Evolutionary conservation across 75 land plant genomes (phyloP).

Genomic region (Ceratopteris richardii): DNA sequence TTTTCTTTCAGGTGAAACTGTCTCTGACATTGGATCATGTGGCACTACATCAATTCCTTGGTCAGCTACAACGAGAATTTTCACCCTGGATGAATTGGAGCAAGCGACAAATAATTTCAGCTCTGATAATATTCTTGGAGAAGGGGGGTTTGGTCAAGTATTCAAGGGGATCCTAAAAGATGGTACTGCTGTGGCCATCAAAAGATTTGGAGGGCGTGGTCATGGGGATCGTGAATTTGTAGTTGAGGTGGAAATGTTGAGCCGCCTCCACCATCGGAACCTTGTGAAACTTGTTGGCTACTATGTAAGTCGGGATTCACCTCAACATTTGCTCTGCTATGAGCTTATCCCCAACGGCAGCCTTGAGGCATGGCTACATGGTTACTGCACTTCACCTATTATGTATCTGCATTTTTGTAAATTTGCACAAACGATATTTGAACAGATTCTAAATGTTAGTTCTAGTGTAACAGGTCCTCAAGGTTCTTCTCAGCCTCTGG

Average conservation of each 20-base stretch:
- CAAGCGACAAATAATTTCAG: constrained; percentile 92
- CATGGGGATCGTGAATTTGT: constrained; percentile 90
- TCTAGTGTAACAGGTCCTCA: constrained; percentile 60
- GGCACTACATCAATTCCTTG: constrained; percentile 28
- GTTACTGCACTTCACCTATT: too few species aligned
- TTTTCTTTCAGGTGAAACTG: constrained; percentile 7
- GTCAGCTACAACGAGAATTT: constrained; percentile 58
- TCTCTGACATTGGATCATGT: constrained; percentile 18
- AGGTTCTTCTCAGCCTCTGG: constrained; percentile 65
- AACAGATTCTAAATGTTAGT: too few species aligned
- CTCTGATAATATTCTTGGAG: constrained; percentile 67
- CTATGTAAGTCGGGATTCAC: constrained; percentile 69
- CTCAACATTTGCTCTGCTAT: constrained; percentile 87
- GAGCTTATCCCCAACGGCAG: constrained; percentile 99
- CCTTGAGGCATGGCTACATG: constrained; percentile 98
- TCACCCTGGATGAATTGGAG: constrained; percentile 79
- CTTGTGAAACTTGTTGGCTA: constrained; percentile 96
- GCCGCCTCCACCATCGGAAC: constrained; percentile 95
- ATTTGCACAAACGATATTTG: too few species aligned
- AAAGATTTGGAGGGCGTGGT: constrained; percentile 89
- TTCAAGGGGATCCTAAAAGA: constrained; percentile 90
- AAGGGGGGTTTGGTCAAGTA: constrained; percentile 96
- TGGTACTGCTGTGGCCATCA: constrained; percentile 91
- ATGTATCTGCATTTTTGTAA: too few species aligned
- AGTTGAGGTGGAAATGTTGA: constrained; percentile 98